Conservation (phyloP, 2,329 filamentous ascomycete species). For the Coleophoma eucalyptorum region DNA sequence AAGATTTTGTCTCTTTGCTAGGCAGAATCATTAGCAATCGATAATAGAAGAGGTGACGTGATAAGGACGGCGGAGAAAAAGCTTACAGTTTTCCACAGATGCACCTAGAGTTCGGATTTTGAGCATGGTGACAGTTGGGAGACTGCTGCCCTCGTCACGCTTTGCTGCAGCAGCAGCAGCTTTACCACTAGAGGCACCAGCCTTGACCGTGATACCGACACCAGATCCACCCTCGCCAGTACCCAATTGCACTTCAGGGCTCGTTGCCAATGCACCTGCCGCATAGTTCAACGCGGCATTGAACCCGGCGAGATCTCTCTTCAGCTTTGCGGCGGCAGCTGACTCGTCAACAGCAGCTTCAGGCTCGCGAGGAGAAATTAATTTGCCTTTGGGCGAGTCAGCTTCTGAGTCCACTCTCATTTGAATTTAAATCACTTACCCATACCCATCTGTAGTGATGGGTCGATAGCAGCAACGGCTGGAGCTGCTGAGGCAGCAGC, state of each 20-base stretch:
- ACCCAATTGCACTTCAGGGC: slow-evolving; percentile 44
- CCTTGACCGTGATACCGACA: slow-evolving; percentile 16
- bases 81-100: not conserved
- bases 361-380: slow-evolving; percentile 7
- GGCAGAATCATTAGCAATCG: too few relatives aligned
- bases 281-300: slow-evolving; percentile 42
- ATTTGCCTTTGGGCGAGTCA: not conserved
- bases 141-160: not conserved
- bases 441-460: not conserved
- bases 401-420: slow-evolving; percentile 5
- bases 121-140: slow-evolving; percentile 1
- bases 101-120: not conserved
- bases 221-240: slow-evolving; percentile 38
- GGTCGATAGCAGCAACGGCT: not conserved
- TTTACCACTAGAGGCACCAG: not conserved
- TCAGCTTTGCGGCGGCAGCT: slow-evolving; percentile 34
- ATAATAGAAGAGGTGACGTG: too few relatives aligned
- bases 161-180: slow-evolving; percentile 3
- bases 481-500: slow-evolving; percentile 4
- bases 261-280: slow-evolving; percentile 39
- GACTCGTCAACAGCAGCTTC: slow-evolving; percentile 8
- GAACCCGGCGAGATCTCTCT: slow-evolving; percentile 44
- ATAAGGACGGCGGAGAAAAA: too few relatives aligned
- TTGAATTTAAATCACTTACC: not conserved
- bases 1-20: slow-evolving; percentile 1